These are phyloP conservation scores for Candida verbasci DNA, from an alignment of 805 yeast genomes.

Conservation along the genomic window DNA sequence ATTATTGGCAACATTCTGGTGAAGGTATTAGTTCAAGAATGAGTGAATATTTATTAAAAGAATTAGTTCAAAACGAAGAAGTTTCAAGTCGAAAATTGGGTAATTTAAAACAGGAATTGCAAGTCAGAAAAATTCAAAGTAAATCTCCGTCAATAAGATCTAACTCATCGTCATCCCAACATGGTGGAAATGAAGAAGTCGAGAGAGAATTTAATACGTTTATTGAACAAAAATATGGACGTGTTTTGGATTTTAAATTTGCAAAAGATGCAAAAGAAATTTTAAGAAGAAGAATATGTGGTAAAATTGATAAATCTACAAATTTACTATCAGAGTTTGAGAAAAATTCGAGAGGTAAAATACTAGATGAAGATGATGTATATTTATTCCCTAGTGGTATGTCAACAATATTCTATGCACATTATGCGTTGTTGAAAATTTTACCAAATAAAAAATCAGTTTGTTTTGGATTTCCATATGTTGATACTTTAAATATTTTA, in stretches of 20 bases:
- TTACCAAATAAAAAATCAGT: slow-evolving; percentile 55
- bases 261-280: slow-evolving; percentile 74
- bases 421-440: slow-evolving; percentile 46
- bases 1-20: slow-evolving; percentile 96
- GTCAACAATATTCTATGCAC: slow-evolving; percentile 86
- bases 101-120: slow-evolving; percentile 29
- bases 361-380: slow-evolving; percentile 57
- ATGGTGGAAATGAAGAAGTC: slow-evolving; percentile 19
- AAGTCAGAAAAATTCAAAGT: slow-evolving; percentile 27
- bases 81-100: slow-evolving; percentile 1
- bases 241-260: slow-evolving; percentile 75
- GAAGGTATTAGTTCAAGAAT: slow-evolving; percentile 91
- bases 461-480: slow-evolving; percentile 95
- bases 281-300: slow-evolving; percentile 70
- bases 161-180: slow-evolving; percentile 17
- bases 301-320: slow-evolving; percentile 46
- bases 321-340: slow-evolving; percentile 23
- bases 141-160: slow-evolving; percentile 30
- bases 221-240: slow-evolving; percentile 87
- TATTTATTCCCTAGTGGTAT: slow-evolving; percentile 87
- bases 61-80: slow-evolving; percentile 33
- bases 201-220: slow-evolving; percentile 58
- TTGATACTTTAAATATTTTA: slow-evolving; percentile 82
- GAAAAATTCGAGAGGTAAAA: slow-evolving; percentile 23
- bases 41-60: slow-evolving; percentile 78